These are phyloP conservation scores for Rhodotorula babjevae DNA, from an alignment of 768 basidiomycete genomes.

Conservation along the genomic window DNA sequence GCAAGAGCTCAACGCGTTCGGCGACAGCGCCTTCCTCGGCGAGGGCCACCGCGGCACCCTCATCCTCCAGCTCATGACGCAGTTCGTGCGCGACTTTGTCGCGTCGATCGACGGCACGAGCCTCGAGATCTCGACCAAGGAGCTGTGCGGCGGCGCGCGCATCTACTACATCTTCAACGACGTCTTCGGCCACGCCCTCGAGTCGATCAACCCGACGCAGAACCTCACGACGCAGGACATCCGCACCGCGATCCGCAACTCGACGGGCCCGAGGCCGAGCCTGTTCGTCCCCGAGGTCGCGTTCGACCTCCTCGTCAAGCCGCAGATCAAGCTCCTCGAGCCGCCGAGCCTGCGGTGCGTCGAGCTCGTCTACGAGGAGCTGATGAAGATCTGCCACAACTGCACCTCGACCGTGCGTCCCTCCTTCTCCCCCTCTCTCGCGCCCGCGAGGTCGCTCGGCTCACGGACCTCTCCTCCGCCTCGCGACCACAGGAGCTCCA, in stretches of 20 bases:
- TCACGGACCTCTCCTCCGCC: not conserved
- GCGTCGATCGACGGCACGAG: conserved; percentile 96
- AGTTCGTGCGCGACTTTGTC: conserved; percentile 89
- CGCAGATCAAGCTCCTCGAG: conserved; percentile 93
- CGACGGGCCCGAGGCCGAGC: conserved; percentile 91
- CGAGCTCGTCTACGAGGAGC: conserved; percentile 95
- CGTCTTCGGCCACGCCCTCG: conserved; percentile 86
- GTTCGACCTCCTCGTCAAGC: conserved; percentile 93
- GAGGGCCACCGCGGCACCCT: conserved; percentile 82
- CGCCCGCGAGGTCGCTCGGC: not conserved
- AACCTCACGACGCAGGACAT: conserved; percentile 93
- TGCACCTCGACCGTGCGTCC: conserved; percentile 57
- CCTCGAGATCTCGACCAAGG: conserved; percentile 93
- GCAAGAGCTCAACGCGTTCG: conserved; percentile 94
- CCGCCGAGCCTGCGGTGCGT: conserved; percentile 91
- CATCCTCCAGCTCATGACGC: conserved; percentile 93
- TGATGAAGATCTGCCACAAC: conserved; percentile 99
- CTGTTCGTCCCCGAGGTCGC: conserved; percentile 95
- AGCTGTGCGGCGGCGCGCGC: conserved; percentile 92
- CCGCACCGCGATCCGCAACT: conserved; percentile 95
- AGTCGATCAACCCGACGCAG: conserved; percentile 79
- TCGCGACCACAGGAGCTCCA: conserved; percentile 69
- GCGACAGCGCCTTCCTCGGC: conserved; percentile 78
- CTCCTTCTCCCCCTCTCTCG: not conserved
- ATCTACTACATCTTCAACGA: conserved; percentile 99